Evolutionary conservation across 1,284 basidiomycete genomes (phyloP).

Genomic region (Microbotryum intermedium): DNA sequence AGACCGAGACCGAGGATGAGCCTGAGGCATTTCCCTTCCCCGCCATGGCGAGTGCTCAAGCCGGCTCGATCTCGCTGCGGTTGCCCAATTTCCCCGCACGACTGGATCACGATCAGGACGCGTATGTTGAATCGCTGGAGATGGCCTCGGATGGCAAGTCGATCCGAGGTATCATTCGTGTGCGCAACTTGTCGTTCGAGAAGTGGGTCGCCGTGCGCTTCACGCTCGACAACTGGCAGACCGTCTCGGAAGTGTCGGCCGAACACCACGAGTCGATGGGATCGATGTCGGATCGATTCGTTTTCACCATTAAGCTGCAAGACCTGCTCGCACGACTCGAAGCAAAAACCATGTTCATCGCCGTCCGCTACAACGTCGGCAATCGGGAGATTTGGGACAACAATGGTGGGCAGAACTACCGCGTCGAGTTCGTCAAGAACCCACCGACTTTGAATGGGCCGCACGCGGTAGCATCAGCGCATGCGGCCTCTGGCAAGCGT

Average conservation of each 20-base stretch:
- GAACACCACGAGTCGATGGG: slow-evolving; percentile 59
- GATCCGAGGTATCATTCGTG: slow-evolving; percentile 61
- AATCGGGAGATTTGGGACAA: slow-evolving; percentile 82
- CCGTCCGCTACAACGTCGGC: slow-evolving; percentile 64
- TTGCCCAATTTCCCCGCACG: slow-evolving; percentile 47
- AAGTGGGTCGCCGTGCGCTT: slow-evolving; percentile 85
- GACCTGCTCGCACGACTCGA: slow-evolving; percentile 56
- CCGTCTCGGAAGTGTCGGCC: slow-evolving; percentile 83
- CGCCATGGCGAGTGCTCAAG: slow-evolving; percentile 42
- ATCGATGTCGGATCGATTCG: slow-evolving; percentile 55
- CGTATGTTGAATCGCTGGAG: slow-evolving; percentile 48
- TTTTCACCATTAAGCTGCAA: slow-evolving; percentile 47
- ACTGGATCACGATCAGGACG: slow-evolving; percentile 41
- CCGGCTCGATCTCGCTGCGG: slow-evolving; percentile 33
- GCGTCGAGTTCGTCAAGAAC: slow-evolving; percentile 45
- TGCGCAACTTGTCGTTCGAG: slow-evolving; percentile 76
- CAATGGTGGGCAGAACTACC: slow-evolving; percentile 70
- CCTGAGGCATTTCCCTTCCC: slow-evolving; percentile 51
- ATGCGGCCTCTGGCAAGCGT: slow-evolving; percentile 30
- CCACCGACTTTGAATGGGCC: slow-evolving; percentile 32
- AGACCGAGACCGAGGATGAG: slow-evolving; percentile 58
- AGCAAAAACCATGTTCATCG: slow-evolving; percentile 75
- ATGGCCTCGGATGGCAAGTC: slow-evolving; percentile 58
- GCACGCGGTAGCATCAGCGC: slow-evolving; percentile 12
- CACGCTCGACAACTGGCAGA: slow-evolving; percentile 91